These are phyloP conservation scores for Geosiphon pyriformis DNA, from an alignment of 192 early-diverging fungal species.

Conservation along the genomic window DNA sequence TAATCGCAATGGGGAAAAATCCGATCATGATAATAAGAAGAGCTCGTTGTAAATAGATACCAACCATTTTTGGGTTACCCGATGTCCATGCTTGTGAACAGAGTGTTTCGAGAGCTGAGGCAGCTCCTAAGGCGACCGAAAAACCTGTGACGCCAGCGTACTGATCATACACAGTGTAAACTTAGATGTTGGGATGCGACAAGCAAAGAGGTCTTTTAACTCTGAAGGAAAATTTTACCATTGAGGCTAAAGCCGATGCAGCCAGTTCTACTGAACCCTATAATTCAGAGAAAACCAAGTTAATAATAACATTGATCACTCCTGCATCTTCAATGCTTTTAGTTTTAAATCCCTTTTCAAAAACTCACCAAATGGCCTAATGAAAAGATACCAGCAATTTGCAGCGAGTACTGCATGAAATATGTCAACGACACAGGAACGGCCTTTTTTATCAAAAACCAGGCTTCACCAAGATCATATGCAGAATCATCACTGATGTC, in stretches of 20 bases:
- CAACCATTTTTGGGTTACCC: slow-evolving; percentile 59
- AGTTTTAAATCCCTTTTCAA: too few species aligned
- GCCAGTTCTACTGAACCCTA: slow-evolving; percentile 57
- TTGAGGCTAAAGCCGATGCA: slow-evolving; percentile 62
- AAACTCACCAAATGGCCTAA: slow-evolving; percentile 59
- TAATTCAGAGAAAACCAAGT: too few species aligned
- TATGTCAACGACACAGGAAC: slow-evolving; percentile 56
- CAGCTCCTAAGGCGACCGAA: slow-evolving; percentile 62
- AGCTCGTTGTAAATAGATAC: slow-evolving; percentile 75
- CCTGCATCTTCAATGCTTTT: too few species aligned
- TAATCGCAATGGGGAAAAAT: slow-evolving; percentile 61
- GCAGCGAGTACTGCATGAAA: slow-evolving; percentile 62
- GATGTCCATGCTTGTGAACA: slow-evolving; percentile 70
- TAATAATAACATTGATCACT: not conserved
- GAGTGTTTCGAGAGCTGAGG: slow-evolving; percentile 71
- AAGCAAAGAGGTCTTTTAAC: too few species aligned
- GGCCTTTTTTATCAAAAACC: slow-evolving; percentile 31
- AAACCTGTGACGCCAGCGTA: slow-evolving; percentile 63
- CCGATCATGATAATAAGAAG: slow-evolving; percentile 68
- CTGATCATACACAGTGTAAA: too few species aligned
- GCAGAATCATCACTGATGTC: not conserved
- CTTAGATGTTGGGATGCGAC: too few species aligned
- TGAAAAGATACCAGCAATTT: slow-evolving; percentile 56
- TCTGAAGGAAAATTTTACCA: slow-evolving; percentile 36
- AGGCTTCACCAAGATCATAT: slow-evolving; percentile 4